Evolutionary conservation across 2,329 filamentous ascomycete genomes (phyloP).

Genomic region (Paracoccidioides brasiliensis): DNA sequence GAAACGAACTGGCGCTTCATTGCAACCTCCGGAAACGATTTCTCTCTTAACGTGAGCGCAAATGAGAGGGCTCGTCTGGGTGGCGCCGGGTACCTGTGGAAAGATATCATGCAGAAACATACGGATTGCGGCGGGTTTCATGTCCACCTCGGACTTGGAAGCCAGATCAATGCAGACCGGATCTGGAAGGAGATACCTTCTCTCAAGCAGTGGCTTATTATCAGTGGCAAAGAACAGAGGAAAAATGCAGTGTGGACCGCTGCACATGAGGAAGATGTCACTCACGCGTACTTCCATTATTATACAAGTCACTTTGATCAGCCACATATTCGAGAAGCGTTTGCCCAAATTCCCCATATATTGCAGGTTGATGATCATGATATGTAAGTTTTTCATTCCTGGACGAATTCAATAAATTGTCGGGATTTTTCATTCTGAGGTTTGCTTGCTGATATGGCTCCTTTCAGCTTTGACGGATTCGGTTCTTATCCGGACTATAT

Average conservation of each 20-base stretch:
- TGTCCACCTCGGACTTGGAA: constrained; percentile 77
- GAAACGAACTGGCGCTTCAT: constrained; percentile 94
- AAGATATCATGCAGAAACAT: constrained; percentile 95
- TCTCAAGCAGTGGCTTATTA: constrained; percentile 87
- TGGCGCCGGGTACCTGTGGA: constrained; percentile 95
- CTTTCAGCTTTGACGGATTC: constrained; percentile 76
- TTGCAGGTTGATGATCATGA: constrained; percentile 93
- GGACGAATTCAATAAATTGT: not conserved
- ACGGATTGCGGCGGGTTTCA: constrained; percentile 94
- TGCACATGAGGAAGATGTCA: constrained; percentile 86
- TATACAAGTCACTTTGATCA: constrained; percentile 98
- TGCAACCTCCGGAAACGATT: constrained; percentile 92
- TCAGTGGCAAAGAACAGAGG: constrained; percentile 83
- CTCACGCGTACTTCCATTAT: constrained; percentile 96
- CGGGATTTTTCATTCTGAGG: not conserved
- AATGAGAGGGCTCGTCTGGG: constrained; percentile 76
- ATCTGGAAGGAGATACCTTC: constrained; percentile 93
- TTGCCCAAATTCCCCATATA: constrained; percentile 91
- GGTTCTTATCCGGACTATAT: constrained; percentile 97
- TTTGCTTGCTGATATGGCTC: constrained; percentile 8
- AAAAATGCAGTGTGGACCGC: constrained; percentile 88
- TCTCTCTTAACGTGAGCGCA: constrained; percentile 72
- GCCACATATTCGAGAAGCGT: constrained; percentile 83
- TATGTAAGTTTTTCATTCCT: constrained; percentile 53
- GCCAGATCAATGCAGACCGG: constrained; percentile 90